phyloP scores from a whole-genome alignment of 306 rosid species.

The Sesbania bispinosa region DNA sequence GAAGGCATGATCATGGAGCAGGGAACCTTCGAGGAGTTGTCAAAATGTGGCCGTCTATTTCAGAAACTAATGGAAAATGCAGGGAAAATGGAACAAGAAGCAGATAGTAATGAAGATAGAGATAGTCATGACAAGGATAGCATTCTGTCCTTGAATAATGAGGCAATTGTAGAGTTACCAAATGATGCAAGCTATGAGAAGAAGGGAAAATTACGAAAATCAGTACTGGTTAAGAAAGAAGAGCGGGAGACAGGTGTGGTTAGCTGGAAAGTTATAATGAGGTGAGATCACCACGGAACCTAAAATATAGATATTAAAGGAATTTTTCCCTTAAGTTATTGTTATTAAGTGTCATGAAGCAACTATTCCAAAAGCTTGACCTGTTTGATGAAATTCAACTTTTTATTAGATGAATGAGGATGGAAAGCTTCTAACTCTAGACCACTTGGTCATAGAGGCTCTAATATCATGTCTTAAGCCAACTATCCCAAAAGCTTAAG shows the following conservation, averaged over 20 bases:
- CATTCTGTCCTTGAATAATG: slow-evolving; percentile 27
- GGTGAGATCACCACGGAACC: slow-evolving; percentile 40
- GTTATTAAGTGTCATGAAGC: not conserved
- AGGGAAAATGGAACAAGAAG: slow-evolving; percentile 71
- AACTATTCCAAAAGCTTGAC: not conserved
- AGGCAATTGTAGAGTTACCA: slow-evolving; percentile 31
- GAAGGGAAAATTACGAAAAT: slow-evolving; percentile 54
- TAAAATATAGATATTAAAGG: not conserved
- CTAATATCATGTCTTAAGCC: not conserved
- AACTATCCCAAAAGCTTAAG: not conserved
- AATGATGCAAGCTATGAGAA: slow-evolving; percentile 38
- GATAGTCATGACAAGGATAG: slow-evolving; percentile 25
- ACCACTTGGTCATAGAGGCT: not conserved
- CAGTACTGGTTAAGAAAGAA: slow-evolving; percentile 74
- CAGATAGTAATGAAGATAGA: slow-evolving; percentile 29
- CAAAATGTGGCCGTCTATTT: slow-evolving; percentile 60
- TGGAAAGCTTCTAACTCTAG: not conserved
- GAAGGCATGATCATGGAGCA: slow-evolving; percentile 70
- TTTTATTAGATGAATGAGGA: not conserved
- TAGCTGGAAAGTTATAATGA: slow-evolving; percentile 67
- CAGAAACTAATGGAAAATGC: slow-evolving; percentile 93
- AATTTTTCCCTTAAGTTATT: not conserved
- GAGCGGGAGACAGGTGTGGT: slow-evolving; percentile 85
- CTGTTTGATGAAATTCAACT: not conserved
- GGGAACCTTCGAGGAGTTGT: slow-evolving; percentile 85